A percentile compares a stretch with the other conserved stretches of the same genome.
These are phyloP conservation scores for Aspergillus indologenus DNA, from an alignment of 495 filamentous ascomycete genomes.

Conservation along the genomic window DNA sequence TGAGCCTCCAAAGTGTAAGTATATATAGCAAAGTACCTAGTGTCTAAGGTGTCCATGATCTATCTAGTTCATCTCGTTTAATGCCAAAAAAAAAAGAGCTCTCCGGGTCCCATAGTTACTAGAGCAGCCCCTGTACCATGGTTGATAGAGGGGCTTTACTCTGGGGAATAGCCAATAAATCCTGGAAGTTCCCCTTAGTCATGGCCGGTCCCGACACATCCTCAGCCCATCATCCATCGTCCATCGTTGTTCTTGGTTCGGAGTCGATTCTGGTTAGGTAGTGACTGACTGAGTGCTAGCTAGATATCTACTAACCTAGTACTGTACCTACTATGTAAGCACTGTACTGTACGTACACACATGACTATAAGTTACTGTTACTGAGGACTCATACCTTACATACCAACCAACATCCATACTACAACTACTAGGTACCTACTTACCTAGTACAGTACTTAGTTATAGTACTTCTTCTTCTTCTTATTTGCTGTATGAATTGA, in stretches of 20 bases:
- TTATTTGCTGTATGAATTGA: not conserved
- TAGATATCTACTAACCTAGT: too few relatives aligned
- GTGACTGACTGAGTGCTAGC: not conserved
- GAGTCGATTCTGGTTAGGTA: not conserved
- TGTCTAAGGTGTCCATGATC: too few relatives aligned
- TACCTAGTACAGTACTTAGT: not conserved
- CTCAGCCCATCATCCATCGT: slow-evolving; percentile 1
- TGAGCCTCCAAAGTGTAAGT: too few relatives aligned
- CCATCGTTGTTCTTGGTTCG: not conserved
- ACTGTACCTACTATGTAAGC: too few relatives aligned
- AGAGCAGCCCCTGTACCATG: slow-evolving; percentile 12
- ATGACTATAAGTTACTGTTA: too few relatives aligned
- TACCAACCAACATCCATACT: too few relatives aligned
- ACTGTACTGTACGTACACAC: too few relatives aligned
- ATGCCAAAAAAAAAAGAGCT: not conserved
- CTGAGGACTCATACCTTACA: too few relatives aligned
- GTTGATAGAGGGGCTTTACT: slow-evolving; percentile 12
- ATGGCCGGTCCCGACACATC: not conserved
- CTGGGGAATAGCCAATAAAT: slow-evolving; percentile 5
- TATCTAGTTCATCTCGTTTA: not conserved
- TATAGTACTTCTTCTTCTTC: too few relatives aligned
- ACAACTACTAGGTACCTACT: too few relatives aligned
- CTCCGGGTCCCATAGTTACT: not conserved
- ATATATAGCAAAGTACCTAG: not conserved
- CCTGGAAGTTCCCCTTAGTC: not conserved